Percentiles rank a stretch among this genome's conserved stretches.
Conservation (phyloP, 345 rosid species). For the Linum lewisii region DNA sequence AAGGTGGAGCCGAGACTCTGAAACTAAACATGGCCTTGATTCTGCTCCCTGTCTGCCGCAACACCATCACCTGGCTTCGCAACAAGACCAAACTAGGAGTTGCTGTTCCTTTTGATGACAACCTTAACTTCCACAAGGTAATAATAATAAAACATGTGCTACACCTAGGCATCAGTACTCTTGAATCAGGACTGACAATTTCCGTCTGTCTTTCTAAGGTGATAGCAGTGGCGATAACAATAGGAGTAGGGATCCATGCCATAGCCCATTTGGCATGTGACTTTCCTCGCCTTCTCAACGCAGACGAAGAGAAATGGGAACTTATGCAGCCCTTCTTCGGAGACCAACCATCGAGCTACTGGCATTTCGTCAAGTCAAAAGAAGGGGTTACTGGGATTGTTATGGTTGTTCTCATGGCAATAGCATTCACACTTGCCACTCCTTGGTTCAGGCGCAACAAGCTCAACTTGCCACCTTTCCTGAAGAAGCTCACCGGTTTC, state of each 20-base stretch:
- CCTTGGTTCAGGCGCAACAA: slow-evolving; percentile 64
- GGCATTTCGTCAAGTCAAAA: slow-evolving; percentile 49
- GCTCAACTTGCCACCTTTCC: slow-evolving; percentile 44
- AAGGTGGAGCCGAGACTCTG: slow-evolving; percentile 2
- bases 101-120: slow-evolving; percentile 10
- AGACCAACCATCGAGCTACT: slow-evolving; percentile 48
- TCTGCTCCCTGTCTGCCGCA: slow-evolving; percentile 1
- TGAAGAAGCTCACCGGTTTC: slow-evolving; percentile 68
- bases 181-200: not conserved
- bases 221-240: slow-evolving; percentile 47
- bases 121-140: slow-evolving; percentile 76
- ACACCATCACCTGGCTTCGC: slow-evolving; percentile 9
- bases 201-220: slow-evolving; percentile 24
- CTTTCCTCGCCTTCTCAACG: slow-evolving; percentile 52
- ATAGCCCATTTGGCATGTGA: slow-evolving; percentile 56
- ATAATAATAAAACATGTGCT: not conserved
- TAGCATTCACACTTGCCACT: slow-evolving; percentile 64
- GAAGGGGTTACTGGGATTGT: slow-evolving; percentile 63
- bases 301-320: slow-evolving; percentile 42
- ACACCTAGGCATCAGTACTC: too few species aligned
- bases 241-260: slow-evolving; percentile 56
- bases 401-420: slow-evolving; percentile 62
- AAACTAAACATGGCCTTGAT: slow-evolving; percentile 4
- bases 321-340: slow-evolving; percentile 51
- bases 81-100: slow-evolving; percentile 5